Conservation (phyloP, 106 monocot species). For the Platanthera guangdongensis region DNA sequence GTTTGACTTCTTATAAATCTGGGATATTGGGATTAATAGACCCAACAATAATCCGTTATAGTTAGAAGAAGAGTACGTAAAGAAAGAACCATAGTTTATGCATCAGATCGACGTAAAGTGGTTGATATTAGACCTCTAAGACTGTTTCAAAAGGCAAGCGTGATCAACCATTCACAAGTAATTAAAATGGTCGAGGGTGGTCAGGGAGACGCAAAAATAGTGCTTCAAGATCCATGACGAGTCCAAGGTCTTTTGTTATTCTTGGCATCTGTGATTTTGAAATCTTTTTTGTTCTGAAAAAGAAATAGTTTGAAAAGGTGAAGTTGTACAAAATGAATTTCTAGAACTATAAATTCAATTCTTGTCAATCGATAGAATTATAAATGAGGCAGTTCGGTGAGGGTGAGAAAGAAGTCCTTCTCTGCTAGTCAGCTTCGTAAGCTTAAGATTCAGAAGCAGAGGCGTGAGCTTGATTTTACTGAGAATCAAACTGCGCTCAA, state of each 20-base stretch:
- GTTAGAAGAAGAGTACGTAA: conserved; percentile 24
- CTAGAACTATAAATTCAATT: conserved; percentile 8
- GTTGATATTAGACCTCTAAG: conserved; percentile 27
- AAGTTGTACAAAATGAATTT: conserved; percentile 18
- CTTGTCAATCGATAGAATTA: conserved; percentile 3
- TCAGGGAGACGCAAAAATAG: conserved; percentile 14
- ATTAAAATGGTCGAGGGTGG: background rate
- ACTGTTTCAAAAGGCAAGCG: conserved; percentile 7
- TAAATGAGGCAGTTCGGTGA: no score
- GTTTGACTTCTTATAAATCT: no score
- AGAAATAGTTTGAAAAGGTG: conserved; percentile 17
- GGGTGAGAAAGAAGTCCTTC: no score
- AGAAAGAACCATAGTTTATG: conserved; percentile 17
- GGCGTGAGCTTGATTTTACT: no score
- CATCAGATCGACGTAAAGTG: conserved; percentile 25
- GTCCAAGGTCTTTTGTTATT: conserved; percentile 17
- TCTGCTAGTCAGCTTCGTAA: no score
- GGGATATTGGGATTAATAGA: no score
- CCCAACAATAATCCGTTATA: no score
- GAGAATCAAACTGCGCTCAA: no score
- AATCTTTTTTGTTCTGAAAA: background rate
- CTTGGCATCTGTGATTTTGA: conserved; percentile 5
- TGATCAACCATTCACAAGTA: conserved; percentile 15
- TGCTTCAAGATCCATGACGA: conserved; percentile 19
- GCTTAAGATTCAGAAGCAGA: no score